Percentiles rank a stretch among this genome's conserved stretches.
Evolutionary conservation across 1,139 yeast species (phyloP).

Genomic region (Pichia sp.): DNA sequence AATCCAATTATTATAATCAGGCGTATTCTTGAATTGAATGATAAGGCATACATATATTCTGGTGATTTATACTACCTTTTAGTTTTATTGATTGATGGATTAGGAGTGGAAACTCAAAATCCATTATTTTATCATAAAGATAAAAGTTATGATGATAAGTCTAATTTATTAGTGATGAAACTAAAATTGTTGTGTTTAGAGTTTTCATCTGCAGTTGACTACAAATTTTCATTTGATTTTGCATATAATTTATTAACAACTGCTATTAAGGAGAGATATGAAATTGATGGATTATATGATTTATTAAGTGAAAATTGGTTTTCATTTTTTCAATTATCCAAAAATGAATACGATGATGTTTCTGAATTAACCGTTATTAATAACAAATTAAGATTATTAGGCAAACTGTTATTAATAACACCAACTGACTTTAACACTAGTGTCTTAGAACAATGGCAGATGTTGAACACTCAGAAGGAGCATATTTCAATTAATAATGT

Average conservation of each 20-base stretch:
- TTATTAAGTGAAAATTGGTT: slow-evolving; percentile 46
- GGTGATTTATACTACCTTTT: slow-evolving; percentile 40
- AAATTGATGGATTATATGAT: slow-evolving; percentile 12
- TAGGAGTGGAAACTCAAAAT: slow-evolving; percentile 20
- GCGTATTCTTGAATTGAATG: slow-evolving; percentile 50
- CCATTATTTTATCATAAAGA: slow-evolving; percentile 13
- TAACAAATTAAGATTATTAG: slow-evolving; percentile 45
- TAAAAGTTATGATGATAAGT: slow-evolving; percentile 23
- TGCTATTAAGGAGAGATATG: slow-evolving; percentile 12
- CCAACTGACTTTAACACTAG: slow-evolving; percentile 36
- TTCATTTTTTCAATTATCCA: slow-evolving; percentile 54
- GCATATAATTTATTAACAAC: slow-evolving; percentile 30
- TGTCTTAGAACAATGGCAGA: slow-evolving; percentile 40
- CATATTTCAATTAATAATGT: slow-evolving; percentile 5
- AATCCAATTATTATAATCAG: slow-evolving; percentile 33
- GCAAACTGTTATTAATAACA: slow-evolving; percentile 39
- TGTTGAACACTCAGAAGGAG: slow-evolving; percentile 23
- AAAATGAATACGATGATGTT: slow-evolving; percentile 28
- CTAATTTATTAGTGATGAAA: slow-evolving; percentile 21
- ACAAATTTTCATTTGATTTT: slow-evolving; percentile 43
- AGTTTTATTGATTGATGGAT: slow-evolving; percentile 35
- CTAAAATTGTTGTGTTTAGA: slow-evolving; percentile 51
- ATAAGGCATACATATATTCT: slow-evolving; percentile 45
- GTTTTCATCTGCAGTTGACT: slow-evolving; percentile 51
- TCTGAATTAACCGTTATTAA: slow-evolving; percentile 19